A percentile compares a stretch with the other conserved stretches of the same genome.
Conservation (phyloP, 306 rosid genomes). For the Corylus heterophylla region DNA sequence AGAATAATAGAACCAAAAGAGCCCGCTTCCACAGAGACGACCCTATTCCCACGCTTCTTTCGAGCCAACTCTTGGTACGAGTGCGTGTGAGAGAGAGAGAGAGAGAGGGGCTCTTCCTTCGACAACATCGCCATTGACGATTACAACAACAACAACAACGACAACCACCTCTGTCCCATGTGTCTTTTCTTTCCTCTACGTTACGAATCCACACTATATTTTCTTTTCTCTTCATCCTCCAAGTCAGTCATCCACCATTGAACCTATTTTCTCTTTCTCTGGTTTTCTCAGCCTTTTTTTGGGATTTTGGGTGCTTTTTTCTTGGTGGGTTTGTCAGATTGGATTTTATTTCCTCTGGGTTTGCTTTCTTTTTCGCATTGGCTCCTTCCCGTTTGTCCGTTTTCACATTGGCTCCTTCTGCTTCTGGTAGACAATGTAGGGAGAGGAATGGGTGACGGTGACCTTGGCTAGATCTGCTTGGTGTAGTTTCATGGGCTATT, state of each 20-base stretch:
- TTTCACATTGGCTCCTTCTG: not conserved
- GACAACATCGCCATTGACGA: not conserved
- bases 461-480: not conserved
- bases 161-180: not conserved
- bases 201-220: not conserved
- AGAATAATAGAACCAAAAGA: conserved; percentile 4
- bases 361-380: conserved; percentile 1
- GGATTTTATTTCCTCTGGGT: conserved; percentile 19
- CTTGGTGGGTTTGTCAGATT: conserved; percentile 12
- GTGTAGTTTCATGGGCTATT: conserved; percentile 14
- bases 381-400: conserved; percentile 4
- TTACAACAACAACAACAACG: not conserved
- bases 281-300: not conserved
- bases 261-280: not conserved
- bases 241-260: not conserved
- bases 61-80: not conserved
- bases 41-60: conserved; percentile 44
- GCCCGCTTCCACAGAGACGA: conserved; percentile 30
- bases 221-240: not conserved
- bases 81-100: not conserved
- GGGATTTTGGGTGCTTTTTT: conserved; percentile 4
- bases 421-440: not conserved
- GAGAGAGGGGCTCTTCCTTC: not conserved
- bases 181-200: not conserved
- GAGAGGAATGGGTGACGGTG: not conserved